These are phyloP conservation scores for Coelastrella sp. DNA, from an alignment of 139 green algal species.

Conservation along the genomic window DNA sequence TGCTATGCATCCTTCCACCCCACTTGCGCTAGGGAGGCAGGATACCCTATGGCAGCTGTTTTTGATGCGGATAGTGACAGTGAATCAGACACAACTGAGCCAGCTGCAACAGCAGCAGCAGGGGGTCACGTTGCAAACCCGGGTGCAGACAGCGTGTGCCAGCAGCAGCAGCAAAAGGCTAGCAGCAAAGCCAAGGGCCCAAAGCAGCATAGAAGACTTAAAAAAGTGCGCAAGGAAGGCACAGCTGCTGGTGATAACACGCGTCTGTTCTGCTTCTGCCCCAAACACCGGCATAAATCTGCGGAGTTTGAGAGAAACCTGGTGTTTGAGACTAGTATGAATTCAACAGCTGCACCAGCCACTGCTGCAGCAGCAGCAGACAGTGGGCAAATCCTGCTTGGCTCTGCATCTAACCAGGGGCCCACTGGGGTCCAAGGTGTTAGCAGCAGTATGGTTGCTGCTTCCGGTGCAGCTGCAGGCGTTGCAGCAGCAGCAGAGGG, in stretches of 20 bases:
- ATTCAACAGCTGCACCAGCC: slow-evolving; percentile 9
- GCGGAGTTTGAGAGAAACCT: not conserved
- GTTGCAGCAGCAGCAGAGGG: no score
- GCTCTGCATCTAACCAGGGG: no score
- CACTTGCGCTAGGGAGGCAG: slow-evolving; percentile 77
- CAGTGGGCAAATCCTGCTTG: no score
- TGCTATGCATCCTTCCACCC: slow-evolving; percentile 86
- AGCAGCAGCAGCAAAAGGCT: slow-evolving; percentile 21
- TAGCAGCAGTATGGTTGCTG: no score
- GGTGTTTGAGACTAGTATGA: not conserved
- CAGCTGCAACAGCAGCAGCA: not conserved
- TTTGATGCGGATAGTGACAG: slow-evolving; percentile 47
- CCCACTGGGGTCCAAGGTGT: no score
- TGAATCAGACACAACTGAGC: not conserved
- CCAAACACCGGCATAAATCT: slow-evolving; percentile 53
- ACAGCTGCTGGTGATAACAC: slow-evolving; percentile 48
- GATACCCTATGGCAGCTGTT: slow-evolving; percentile 51
- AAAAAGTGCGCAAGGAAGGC: slow-evolving; percentile 25
- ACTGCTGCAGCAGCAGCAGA: no score
- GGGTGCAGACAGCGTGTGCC: no score
- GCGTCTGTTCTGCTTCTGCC: slow-evolving; percentile 74
- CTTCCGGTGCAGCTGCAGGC: not conserved
- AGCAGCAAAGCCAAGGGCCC: not conserved
- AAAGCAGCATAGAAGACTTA: not conserved
- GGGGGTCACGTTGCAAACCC: no score